Evolutionary conservation across 2,329 filamentous ascomycete species (phyloP).

Genomic region (Claviceps pazoutovae): DNA sequence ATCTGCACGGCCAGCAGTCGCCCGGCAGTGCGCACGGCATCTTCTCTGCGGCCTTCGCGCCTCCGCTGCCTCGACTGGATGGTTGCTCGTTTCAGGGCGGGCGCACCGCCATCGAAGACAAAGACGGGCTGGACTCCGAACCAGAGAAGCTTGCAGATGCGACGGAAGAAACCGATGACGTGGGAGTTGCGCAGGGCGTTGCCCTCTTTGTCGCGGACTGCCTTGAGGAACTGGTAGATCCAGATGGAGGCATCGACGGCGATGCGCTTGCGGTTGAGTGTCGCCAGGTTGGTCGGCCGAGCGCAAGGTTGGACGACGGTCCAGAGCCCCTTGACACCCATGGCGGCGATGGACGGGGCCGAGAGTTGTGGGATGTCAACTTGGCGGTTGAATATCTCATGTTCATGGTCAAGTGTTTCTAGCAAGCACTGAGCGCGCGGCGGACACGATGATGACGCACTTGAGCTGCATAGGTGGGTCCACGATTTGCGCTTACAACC

Average conservation of each 20-base stretch:
- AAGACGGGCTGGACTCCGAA: constrained; percentile 95
- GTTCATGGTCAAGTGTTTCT: too few species aligned
- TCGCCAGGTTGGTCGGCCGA: constrained; percentile 89
- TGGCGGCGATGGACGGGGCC: constrained; percentile 24
- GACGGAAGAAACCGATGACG: constrained; percentile 92
- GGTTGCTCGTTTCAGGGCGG: constrained; percentile 79
- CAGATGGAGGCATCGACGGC: constrained; percentile 97
- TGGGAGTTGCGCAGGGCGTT: constrained; percentile 94
- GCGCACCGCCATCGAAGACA: constrained; percentile 93
- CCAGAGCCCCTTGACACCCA: constrained; percentile 99
- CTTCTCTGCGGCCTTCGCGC: constrained; percentile 78
- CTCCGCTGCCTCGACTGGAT: constrained; percentile 65
- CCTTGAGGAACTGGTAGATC: constrained; percentile 99
- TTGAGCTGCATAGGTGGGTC: neutral
- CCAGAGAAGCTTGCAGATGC: constrained; percentile 95
- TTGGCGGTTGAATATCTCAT: too few species aligned
- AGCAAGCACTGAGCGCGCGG: too few species aligned
- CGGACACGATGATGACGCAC: neutral
- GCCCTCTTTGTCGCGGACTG: constrained; percentile 94
- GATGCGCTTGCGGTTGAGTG: constrained; percentile 87
- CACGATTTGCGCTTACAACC: neutral
- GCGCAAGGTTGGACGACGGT: constrained; percentile 90
- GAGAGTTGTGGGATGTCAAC: neutral
- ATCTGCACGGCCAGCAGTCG: constrained; percentile 90
- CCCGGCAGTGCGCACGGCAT: constrained; percentile 82